phyloP scores from a whole-genome alignment of 352 stramenopile species.

The Globisporangium canariense region DNA sequence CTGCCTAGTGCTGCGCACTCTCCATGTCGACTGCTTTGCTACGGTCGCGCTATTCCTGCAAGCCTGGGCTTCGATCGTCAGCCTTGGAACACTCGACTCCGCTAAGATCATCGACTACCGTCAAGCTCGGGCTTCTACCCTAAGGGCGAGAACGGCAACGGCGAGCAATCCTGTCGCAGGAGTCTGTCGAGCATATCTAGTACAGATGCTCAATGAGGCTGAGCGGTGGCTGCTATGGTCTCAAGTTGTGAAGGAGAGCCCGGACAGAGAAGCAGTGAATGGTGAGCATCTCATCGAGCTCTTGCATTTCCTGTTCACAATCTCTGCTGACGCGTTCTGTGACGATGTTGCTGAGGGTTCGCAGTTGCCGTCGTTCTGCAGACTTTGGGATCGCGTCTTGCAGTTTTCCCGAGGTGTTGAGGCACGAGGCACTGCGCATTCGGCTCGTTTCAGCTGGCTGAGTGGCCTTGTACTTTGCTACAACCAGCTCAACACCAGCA shows the following conservation, averaged over 20 bases:
- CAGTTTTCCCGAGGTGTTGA: background rate
- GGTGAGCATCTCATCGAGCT: conserved; percentile 14
- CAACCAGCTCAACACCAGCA: background rate
- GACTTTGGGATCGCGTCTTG: conserved; percentile 14
- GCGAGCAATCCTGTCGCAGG: background rate
- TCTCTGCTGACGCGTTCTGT: conserved; percentile 14
- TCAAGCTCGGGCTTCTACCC: background rate
- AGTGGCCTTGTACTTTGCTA: conserved; percentile 4
- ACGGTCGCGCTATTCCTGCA: conserved; percentile 7
- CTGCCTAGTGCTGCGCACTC: conserved; percentile 5
- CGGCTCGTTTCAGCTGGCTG: conserved; percentile 1
- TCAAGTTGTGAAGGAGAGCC: background rate
- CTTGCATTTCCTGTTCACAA: conserved; percentile 15
- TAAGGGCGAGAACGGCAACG: background rate
- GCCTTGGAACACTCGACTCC: background rate
- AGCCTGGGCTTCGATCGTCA: background rate
- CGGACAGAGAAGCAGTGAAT: background rate
- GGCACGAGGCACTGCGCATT: background rate
- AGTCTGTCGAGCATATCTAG: conserved; percentile 13
- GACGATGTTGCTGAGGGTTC: background rate
- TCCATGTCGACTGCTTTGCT: background rate
- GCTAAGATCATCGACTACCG: background rate
- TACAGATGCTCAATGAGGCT: conserved; percentile 10
- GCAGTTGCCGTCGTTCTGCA: background rate
- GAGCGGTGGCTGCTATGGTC: background rate